Conservation (phyloP, 805 yeast genomes). For the Nakazawaea ishiwadae region DNA sequence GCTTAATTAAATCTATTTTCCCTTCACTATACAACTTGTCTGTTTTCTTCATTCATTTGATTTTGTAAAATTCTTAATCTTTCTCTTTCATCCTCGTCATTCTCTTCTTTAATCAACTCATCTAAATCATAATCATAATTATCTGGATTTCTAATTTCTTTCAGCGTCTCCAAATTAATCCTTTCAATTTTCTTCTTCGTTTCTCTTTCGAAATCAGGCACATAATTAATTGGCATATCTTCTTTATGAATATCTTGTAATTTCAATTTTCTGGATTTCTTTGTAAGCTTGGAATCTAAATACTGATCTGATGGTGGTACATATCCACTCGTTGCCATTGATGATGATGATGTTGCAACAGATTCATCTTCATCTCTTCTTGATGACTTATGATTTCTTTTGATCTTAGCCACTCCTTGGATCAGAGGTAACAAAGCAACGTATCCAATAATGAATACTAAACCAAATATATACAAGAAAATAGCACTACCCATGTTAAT, state of each 20-base stretch:
- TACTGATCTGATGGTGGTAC: constrained; percentile 5
- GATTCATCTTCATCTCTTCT: not conserved
- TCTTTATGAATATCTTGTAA: not conserved
- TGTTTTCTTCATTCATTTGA: not conserved
- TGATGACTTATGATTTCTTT: constrained; percentile 5
- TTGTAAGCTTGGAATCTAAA: constrained; percentile 7
- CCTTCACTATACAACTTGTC: not conserved
- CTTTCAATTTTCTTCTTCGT: too few relatives aligned
- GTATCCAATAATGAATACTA: constrained; percentile 8
- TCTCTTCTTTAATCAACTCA: constrained; percentile 36
- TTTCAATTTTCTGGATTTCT: constrained; percentile 2
- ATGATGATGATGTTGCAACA: too few relatives aligned
- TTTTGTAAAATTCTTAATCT: constrained; percentile 2
- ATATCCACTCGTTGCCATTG: not conserved
- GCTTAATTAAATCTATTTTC: not conserved
- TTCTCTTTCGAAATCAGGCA: constrained; percentile 5
- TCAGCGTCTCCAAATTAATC: constrained; percentile 21
- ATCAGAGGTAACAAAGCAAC: constrained; percentile 11
- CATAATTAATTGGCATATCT: constrained; percentile 8
- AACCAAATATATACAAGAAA: constrained; percentile 2
- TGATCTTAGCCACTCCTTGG: constrained; percentile 13
- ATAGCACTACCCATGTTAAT: not conserved
- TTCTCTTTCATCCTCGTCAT: constrained; percentile 19
- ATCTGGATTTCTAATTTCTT: constrained; percentile 31
- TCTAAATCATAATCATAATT: constrained; percentile 43